phyloP scores from a whole-genome alignment of 2,329 filamentous ascomycete genomes.

The Alternaria hordeiaustralica region DNA sequence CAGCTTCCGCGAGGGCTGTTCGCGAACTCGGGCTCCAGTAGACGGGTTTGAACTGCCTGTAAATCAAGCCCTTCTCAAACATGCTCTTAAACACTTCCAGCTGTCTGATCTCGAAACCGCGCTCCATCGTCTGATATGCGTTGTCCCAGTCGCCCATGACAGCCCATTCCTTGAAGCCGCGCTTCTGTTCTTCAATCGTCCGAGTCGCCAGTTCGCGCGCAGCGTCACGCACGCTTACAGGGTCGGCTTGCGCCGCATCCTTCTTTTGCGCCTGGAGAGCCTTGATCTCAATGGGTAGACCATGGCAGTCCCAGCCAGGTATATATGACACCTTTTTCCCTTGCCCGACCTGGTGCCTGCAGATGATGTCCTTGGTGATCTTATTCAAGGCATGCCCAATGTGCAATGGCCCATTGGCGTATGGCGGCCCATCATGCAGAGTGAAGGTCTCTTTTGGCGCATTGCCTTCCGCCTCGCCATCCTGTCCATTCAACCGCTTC shows the following conservation, averaged over 20 bases:
- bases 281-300: slow-evolving; percentile 95
- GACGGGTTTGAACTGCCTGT: slow-evolving; percentile 80
- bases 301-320: slow-evolving; percentile 98
- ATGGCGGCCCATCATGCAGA: slow-evolving; percentile 94
- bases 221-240: slow-evolving; percentile 66
- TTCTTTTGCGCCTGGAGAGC: slow-evolving; percentile 70
- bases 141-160: slow-evolving; percentile 83
- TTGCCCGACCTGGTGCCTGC: slow-evolving; percentile 78
- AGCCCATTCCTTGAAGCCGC: slow-evolving; percentile 73
- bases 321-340: slow-evolving; percentile 80
- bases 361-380: slow-evolving; percentile 92
- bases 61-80: slow-evolving; percentile 73
- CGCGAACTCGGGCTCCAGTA: slow-evolving; percentile 84
- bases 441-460: slow-evolving; percentile 67
- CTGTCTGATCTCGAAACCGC: slow-evolving; percentile 75
- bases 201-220: slow-evolving; percentile 71
- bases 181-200: slow-evolving; percentile 76
- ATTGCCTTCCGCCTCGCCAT: neutral
- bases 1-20: slow-evolving; percentile 82
- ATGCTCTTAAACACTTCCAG: slow-evolving; percentile 77
- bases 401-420: slow-evolving; percentile 91
- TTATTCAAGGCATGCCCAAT: slow-evolving; percentile 97
- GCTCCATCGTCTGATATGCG: slow-evolving; percentile 81
- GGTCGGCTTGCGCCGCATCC: slow-evolving; percentile 44
- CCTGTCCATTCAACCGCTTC: neutral